Percentiles rank a stretch among this genome's conserved stretches.
Conservation (phyloP, 805 yeast species). For the Ogataea populi-albae region DNA sequence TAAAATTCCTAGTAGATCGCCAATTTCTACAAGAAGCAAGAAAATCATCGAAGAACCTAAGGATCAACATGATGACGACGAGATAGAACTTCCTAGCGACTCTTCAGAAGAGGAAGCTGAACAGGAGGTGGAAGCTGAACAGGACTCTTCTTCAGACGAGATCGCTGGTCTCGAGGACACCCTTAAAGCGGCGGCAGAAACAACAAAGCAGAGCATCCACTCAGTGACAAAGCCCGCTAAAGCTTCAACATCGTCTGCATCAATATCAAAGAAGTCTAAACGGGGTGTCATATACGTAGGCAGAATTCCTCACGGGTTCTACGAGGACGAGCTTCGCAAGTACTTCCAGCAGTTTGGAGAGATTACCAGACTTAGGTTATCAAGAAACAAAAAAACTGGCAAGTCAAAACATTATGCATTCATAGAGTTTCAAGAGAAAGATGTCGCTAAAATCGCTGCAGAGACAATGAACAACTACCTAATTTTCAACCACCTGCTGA, state of each 20-base stretch:
- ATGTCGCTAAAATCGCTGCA: constrained; percentile 83
- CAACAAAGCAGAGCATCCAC: constrained; percentile 21
- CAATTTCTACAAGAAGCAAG: constrained; percentile 21
- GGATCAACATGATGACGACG: constrained; percentile 11
- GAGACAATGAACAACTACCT: constrained; percentile 96
- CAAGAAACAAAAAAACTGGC: constrained; percentile 89
- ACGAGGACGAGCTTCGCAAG: constrained; percentile 72
- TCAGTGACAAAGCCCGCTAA: constrained; percentile 24
- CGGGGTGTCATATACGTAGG: constrained; percentile 85
- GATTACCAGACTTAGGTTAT: constrained; percentile 70
- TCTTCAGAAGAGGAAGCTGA: constrained; percentile 7
- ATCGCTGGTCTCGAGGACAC: constrained; percentile 17
- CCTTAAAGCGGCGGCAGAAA: constrained; percentile 5
- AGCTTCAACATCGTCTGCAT: constrained; percentile 3
- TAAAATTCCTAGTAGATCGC: constrained; percentile 22
- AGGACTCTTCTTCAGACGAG: constrained; percentile 11
- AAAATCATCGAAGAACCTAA: constrained; percentile 13
- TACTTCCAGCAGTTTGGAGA: constrained; percentile 92
- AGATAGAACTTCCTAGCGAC: constrained; percentile 19
- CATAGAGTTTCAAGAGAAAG: constrained; percentile 70
- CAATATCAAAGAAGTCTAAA: constrained; percentile 24
- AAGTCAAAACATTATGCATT: constrained; percentile 89
- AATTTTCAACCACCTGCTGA: constrained; percentile 80
- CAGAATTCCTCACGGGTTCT: constrained; percentile 88
- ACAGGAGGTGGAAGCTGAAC: too few species aligned